These are phyloP conservation scores for Aspergillus felis DNA, from an alignment of 2,329 filamentous ascomycete genomes.

Conservation along the genomic window DNA sequence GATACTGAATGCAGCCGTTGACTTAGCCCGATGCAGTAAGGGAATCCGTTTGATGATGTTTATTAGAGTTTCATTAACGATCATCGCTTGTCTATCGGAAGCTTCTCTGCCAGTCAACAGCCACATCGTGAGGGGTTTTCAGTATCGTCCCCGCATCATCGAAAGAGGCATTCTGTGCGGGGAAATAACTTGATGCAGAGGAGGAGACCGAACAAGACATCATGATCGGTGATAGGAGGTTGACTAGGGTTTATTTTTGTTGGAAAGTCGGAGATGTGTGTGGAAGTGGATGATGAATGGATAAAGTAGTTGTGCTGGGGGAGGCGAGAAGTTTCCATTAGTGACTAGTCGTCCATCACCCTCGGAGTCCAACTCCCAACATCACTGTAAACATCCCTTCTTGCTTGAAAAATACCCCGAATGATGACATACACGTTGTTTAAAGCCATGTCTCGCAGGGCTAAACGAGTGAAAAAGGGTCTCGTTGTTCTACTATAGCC, in stretches of 20 bases:
- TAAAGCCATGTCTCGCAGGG: background rate
- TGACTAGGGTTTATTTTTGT: background rate
- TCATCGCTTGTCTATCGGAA: background rate
- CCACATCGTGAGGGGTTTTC: background rate
- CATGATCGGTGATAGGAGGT: background rate
- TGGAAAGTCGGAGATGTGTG: background rate
- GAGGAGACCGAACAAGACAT: background rate
- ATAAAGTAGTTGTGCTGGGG: background rate
- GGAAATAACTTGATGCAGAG: background rate
- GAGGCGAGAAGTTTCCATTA: background rate
- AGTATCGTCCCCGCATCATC: background rate
- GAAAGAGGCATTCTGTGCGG: background rate
- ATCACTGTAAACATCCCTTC: background rate
- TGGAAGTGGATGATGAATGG: background rate
- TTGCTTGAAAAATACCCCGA: no score
- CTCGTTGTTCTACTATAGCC: background rate
- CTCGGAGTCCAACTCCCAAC: background rate
- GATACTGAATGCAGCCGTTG: background rate
- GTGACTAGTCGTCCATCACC: background rate
- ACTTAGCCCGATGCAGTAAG: background rate
- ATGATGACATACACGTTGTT: no score
- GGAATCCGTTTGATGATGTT: background rate
- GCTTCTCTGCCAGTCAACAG: background rate
- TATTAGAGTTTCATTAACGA: background rate
- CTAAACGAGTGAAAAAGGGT: background rate